Evolutionary conservation across 371 early-diverging fungal genomes (phyloP), one percentile per base, ranked within the genome.

Genomic region (Syncephalis plumigaleata): DNA sequence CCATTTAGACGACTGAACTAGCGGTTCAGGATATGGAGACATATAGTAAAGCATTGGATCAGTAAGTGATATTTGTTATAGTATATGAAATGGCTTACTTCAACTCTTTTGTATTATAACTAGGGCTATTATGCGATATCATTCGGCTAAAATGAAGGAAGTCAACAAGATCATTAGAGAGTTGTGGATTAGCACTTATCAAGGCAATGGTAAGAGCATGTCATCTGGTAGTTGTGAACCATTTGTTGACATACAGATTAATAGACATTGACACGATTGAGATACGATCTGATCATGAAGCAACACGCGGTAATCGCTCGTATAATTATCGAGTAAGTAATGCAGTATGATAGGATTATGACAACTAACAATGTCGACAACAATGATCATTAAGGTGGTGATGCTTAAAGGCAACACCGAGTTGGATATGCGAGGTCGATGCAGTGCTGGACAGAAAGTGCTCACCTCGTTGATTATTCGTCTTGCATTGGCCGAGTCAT

Each of bases 381-480:
- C 23, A 36, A 23, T 22, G 20, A 20, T 36, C 39, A 47, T 20
- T 7, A 43, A 78, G 75, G 84, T 93, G n/a, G 90, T 94, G 8
- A 98, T 98, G 98, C 60, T 84, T n/a, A 94, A 97, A 57, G 81
- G 79, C 43, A 87, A 81, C 7, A 69, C 71, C 2, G 91, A 88
- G 39, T 55, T 99, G 18, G 98, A 99, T 46, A 98, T 99, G 98
- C 75, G 99, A 37, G 96, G 96, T 1, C 71, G 99, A 44, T 97
- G 96, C 59, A 89, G 91, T 67, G 99, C 99, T 0, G 99, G 99
- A 0, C 99, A 99, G 62, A 98, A 95, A 57, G 95, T 98, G 27
- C 65, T 99, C 36, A 83, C 97, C 1, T 90, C 92, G 4, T 77
- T 99, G 48, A 89, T 99, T 45, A 88, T 99, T 47, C 79, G 99